These are phyloP conservation scores for Dothistroma pini DNA, from an alignment of 2,329 filamentous ascomycete genomes.

Conservation along the genomic window DNA sequence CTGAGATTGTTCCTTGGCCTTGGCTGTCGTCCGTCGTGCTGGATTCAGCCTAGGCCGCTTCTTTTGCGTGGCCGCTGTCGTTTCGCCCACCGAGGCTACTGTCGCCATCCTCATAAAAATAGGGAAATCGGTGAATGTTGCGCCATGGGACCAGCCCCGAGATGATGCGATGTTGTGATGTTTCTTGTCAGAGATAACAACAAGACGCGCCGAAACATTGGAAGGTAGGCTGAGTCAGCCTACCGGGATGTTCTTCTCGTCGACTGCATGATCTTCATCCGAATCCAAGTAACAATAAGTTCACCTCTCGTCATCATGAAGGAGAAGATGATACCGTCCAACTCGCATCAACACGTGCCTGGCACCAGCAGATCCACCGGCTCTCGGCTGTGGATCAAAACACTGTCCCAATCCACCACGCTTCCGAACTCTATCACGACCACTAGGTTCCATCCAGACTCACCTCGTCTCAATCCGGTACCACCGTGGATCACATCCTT, in stretches of 20 bases:
- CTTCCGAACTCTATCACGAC: neutral
- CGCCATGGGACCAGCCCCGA: neutral
- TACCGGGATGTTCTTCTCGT: neutral
- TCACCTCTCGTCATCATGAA: too few relatives aligned
- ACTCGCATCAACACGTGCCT: neutral
- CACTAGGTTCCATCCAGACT: neutral
- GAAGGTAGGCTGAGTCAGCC: neutral
- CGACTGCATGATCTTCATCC: too few relatives aligned
- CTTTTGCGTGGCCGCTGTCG: slow-evolving; percentile 4
- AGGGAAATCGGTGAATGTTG: neutral
- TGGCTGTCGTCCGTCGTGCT: slow-evolving; percentile 22
- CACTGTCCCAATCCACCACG: neutral
- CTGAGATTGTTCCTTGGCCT: slow-evolving; percentile 7
- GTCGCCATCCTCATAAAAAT: slow-evolving; percentile 1
- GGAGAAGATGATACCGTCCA: neutral
- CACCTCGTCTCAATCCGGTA: neutral
- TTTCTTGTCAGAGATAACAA: neutral
- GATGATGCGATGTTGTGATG: neutral
- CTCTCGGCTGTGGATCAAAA: neutral
- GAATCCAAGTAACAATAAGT: too few relatives aligned
- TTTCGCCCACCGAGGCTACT: neutral
- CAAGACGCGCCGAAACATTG: neutral
- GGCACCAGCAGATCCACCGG: neutral
- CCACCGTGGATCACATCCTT: neutral
- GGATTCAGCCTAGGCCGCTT: slow-evolving; percentile 23